Evolutionary conservation across 1,284 basidiomycete genomes (phyloP).

Genomic region (Filobasidium uniguttulatum): DNA sequence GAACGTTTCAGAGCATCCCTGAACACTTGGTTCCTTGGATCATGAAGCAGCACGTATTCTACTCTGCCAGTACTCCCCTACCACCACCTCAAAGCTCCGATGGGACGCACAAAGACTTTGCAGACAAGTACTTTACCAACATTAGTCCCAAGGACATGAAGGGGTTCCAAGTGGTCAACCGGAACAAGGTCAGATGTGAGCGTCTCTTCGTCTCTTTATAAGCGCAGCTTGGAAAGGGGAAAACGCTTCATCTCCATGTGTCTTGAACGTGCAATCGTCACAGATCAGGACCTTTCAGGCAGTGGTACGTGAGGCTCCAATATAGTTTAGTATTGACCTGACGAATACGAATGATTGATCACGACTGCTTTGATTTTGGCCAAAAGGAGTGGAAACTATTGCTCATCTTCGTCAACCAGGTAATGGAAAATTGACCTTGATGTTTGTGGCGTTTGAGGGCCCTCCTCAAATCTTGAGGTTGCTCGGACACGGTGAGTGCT

Average conservation of each 20-base stretch:
- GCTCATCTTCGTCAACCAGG: slow-evolving; percentile 14
- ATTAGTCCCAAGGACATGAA: slow-evolving; percentile 12
- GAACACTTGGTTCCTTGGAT: no score
- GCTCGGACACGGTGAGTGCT: slow-evolving; percentile 13
- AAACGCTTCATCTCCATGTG: no score
- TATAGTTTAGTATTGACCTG: background rate
- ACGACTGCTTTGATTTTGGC: no score
- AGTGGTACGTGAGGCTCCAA: slow-evolving; percentile 4
- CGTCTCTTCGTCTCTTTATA: background rate
- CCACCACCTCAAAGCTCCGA: no score
- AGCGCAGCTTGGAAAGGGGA: no score
- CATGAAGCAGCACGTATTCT: no score
- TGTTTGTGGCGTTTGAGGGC: slow-evolving; percentile 17
- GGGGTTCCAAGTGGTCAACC: slow-evolving; percentile 9
- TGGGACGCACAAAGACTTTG: no score
- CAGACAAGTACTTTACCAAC: no score
- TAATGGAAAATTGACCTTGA: slow-evolving; percentile 16
- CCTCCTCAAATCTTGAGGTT: slow-evolving; percentile 15
- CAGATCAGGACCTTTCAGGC: slow-evolving; percentile 19
- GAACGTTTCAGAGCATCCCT: no score
- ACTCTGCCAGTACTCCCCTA: no score
- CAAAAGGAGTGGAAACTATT: slow-evolving; percentile 16
- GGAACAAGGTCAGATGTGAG: slow-evolving; percentile 12
- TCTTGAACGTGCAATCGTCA: background rate
- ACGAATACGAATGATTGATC: background rate